Evolutionary conservation across 2,329 filamentous ascomycete species (phyloP), one percentile per base, ranked within the genome.

Genomic region (Calonectria ilicicola): DNA sequence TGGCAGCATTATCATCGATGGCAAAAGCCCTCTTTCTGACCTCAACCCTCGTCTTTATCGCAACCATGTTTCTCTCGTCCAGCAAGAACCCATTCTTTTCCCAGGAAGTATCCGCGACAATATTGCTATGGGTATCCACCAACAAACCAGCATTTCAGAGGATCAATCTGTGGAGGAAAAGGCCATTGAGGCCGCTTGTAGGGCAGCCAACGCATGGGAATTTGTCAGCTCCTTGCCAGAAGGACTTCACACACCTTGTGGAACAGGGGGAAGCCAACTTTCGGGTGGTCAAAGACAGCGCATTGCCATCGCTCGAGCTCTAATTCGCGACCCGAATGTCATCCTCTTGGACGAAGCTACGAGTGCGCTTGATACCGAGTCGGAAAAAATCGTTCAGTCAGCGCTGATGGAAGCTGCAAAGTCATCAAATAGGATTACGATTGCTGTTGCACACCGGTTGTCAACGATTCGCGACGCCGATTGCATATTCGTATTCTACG

Each of bases 31-130:
- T 3, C 53, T 60, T 26, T 2, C 32, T 17, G 38, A 38, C 9
- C 32, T 60, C 5, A 60, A 40, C 32, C 53, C 53, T 9, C 12
- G 21, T 17, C 21, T 86, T 73, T 89, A 89, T 82, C 84, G 89
- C 47, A 82, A 83, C 3, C 81, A 86, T 44, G 85, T 91, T 12
- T 84, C 88, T 2, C 83, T 90, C 7, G 89, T 91, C 2, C 86
- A 89, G 72, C 89, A 91, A 76, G 88, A 91, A 65, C 88, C 88
- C 0, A 87, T 87, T 1, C 89, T 98, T 3, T 95, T 95, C 83
- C 94, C 92, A 1, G 94, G 93, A 26, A 93, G 92, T 0, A 93
- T 96, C 74, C 93, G 93, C 2, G 93, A 96, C 80, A 96, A 96
- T 78, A 98, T 98, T 73, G 89, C 94, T 0, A 46, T 65, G 46